Base-by-base conservation (phyloP, 2,329 filamentous ascomycete species). In the Achaetomium macrosporum region DNA sequence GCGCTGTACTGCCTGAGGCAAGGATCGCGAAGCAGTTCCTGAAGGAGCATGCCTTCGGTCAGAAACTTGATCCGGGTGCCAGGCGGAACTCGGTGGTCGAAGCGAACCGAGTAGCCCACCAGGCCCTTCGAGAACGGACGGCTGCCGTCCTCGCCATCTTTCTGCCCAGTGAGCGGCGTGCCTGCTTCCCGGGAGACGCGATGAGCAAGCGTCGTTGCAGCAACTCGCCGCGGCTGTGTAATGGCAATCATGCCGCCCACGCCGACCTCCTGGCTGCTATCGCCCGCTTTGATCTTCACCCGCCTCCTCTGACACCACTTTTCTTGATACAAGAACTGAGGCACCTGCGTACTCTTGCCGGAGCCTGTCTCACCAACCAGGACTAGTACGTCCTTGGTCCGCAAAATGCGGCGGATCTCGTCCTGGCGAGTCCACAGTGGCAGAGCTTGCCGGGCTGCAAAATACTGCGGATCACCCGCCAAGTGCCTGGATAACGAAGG, bases 321-420 rank as follows among this genome's bases (percentile, higher is more conserved):
- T 64, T 96, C 88, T 25, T 74, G 69, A 42, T 86, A 81, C 8
- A 99, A 73, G 57, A 96, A 96, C 64, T 97, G 93, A 0, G 93
- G 92, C 0, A 96, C 85, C 69, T 99, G 93, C 0, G 93, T 99
- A 73, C 88, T 95, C 72, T 99, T 99, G 66, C 93, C 93, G 13
- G 89, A 95, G 67, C 93, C 93, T 0, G 93, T 99, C 69, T 97
- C 92, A 72, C 92, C 92, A 2, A 93, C 86, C 13, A 99, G 73
- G 0, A 99, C 77, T 47, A 99, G 79, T 1, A 96, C 82, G 63
- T 95, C 82, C 57, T 82, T 83, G 33, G 81, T 71, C 12, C 74
- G 73, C 7, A 96, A 71, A 2, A 80, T 75, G 15, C 75, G 65
- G 35, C 83, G 82, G 46, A 96, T 95, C 25, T 85, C 78, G 33